phyloP scores from a whole-genome alignment of 768 basidiomycete species.

The Boletus subcaerulescens region DNA sequence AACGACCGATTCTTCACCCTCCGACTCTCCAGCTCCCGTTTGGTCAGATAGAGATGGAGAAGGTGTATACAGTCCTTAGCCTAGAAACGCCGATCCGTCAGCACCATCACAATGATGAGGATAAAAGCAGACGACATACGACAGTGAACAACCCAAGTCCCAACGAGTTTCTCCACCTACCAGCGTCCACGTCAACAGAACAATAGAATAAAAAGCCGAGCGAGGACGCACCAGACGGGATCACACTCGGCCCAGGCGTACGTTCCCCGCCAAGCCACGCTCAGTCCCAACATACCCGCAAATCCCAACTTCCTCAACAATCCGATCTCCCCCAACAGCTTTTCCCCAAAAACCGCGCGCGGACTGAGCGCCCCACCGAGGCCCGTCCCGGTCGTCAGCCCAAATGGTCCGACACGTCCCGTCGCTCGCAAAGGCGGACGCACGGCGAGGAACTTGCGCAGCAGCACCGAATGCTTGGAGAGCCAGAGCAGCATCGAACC shows the following conservation, averaged over 20 bases:
- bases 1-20: constrained; percentile 69
- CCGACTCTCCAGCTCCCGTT: constrained; percentile 68
- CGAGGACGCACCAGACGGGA: constrained; percentile 58
- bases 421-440: constrained; percentile 15
- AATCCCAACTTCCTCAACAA: constrained; percentile 24
- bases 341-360: constrained; percentile 18
- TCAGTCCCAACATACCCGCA: constrained; percentile 38
- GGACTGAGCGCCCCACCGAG: constrained; percentile 5
- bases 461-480: constrained; percentile 36
- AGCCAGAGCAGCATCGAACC: constrained; percentile 56
- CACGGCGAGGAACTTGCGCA: constrained; percentile 27
- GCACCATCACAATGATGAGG: no score
- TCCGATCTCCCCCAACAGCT: constrained; percentile 12
- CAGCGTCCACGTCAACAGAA: neutral
- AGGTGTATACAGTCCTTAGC: constrained; percentile 67
- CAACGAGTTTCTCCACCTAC: constrained; percentile 63
- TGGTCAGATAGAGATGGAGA: constrained; percentile 64
- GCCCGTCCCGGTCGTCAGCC: constrained; percentile 12
- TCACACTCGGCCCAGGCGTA: constrained; percentile 64
- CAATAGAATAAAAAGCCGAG: neutral
- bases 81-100: constrained; percentile 29
- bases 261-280: constrained; percentile 53
- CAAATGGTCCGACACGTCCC: constrained; percentile 15
- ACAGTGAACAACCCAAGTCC: constrained; percentile 68
- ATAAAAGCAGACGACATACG: constrained; percentile 35